Base-by-base conservation (phyloP, 2,329 filamentous ascomycete genomes). In the Trichoderma polysporum region DNA sequence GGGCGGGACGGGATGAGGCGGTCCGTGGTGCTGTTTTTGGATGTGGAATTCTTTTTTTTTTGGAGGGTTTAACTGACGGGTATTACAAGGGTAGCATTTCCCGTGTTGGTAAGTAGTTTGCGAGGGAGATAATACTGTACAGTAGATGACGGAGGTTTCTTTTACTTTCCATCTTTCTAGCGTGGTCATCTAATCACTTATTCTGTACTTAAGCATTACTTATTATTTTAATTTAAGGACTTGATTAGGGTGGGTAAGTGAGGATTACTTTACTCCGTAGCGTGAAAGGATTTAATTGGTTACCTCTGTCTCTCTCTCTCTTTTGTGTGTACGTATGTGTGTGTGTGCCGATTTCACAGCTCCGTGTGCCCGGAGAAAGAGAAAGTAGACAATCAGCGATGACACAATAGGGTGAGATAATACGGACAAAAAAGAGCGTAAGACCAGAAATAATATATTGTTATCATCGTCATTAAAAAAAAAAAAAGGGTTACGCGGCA, bases 1-100 rank as follows among this genome's bases (percentile, higher is more conserved):
- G 49, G 60, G 13, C 52, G 52, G 60, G 50, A 63, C 60, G 60
- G 60, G 60, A 63, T 63, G 60, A 45, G 35, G 27, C 60, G 60
- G 9, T 41, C 60, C 60, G 60, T 19, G n/a, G n/a, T 9, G 10
- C 31, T 49, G n/a, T 50, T 35, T 58, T 17, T 39, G 53, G 35
- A 39, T 22, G 22, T 13, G 31, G n/a, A 22, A 25, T 53, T n/a
- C 2, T 31, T 29, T 31, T 27, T 13, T 52, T 52, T 17, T 8
- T 29, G n/a, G n/a, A n/a, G n/a, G n/a, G n/a, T n/a, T 41, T 41
- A 41, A 8, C 39, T 10, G 17, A 41, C 19, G 17, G 39, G 39
- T 41, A 41, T n/a, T 41, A 9, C 8, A n/a, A n/a, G n/a, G n/a
- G n/a, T n/a, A n/a, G n/a, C n/a, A n/a, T n/a, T n/a, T n/a, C n/a